Evolutionary conservation across 352 stramenopile species (phyloP).

Genomic region (Phytopythium mirpurense): DNA sequence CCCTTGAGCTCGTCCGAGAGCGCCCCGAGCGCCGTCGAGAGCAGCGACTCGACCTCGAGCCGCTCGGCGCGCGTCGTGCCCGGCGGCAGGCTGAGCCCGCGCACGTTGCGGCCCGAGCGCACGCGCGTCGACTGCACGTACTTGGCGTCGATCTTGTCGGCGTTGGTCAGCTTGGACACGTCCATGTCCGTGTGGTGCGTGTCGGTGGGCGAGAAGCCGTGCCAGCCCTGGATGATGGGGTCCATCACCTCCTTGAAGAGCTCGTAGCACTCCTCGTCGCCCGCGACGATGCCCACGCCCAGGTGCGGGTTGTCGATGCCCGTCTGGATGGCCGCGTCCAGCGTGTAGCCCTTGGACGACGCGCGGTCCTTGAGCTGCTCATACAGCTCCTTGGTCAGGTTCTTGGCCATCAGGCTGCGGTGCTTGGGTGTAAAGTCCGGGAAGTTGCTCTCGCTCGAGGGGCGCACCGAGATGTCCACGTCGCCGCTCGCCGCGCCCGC

Average conservation of each 20-base stretch:
- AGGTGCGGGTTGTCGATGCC: constrained; percentile 80
- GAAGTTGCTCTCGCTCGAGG: constrained; percentile 67
- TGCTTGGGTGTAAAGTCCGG: constrained; percentile 81
- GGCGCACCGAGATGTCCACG: constrained; percentile 44
- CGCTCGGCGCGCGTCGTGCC: constrained; percentile 84
- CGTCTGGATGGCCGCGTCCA: constrained; percentile 85
- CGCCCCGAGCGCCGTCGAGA: constrained; percentile 65
- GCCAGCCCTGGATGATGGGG: constrained; percentile 83
- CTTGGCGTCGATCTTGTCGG: constrained; percentile 55
- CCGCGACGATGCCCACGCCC: constrained; percentile 77
- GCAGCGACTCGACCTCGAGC: constrained; percentile 78
- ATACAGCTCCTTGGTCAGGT: constrained; percentile 78
- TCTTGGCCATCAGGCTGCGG: constrained; percentile 83
- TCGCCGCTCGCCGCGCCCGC: constrained; percentile 13
- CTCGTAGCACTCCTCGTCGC: constrained; percentile 79
- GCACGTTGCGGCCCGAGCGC: constrained; percentile 87
- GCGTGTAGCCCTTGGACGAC: constrained; percentile 74
- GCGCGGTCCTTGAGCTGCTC: constrained; percentile 70
- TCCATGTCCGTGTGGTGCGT: constrained; percentile 83
- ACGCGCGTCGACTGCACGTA: constrained; percentile 93
- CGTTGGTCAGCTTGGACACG: constrained; percentile 61
- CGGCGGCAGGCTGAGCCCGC: constrained; percentile 83
- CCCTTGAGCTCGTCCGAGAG: constrained; percentile 77
- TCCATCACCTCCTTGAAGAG: constrained; percentile 84
- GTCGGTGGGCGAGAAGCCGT: constrained; percentile 76